phyloP scores from a whole-genome alignment of 169 alveolate species.

The Plasmodium cynomolgi region DNA sequence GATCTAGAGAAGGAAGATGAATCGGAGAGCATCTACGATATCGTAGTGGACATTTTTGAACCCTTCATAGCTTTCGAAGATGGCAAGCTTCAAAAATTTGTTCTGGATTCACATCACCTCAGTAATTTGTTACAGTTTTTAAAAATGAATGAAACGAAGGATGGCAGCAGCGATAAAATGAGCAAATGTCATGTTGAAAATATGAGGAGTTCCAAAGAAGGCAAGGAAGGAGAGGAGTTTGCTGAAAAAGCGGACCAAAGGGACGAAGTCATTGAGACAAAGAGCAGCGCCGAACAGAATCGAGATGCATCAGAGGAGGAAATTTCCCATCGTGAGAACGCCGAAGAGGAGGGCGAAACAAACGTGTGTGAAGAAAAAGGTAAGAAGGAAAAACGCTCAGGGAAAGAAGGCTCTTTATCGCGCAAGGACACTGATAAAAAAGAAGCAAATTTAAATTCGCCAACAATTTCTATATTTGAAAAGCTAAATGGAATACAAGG shows the following conservation, averaged over 20 bases:
- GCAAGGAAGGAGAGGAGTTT: neutral
- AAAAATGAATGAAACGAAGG: conserved; percentile 37
- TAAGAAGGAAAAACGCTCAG: neutral
- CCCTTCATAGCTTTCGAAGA: conserved; percentile 52
- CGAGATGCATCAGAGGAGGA: neutral
- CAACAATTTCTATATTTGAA: conserved; percentile 61
- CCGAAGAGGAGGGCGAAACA: neutral
- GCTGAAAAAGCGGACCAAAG: neutral
- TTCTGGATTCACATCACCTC: conserved; percentile 51
- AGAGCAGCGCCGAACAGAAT: neutral
- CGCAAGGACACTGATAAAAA: conserved; percentile 1
- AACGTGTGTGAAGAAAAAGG: neutral
- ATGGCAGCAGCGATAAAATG: neutral
- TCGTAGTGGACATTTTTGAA: conserved; percentile 66
- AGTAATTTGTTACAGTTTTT: conserved; percentile 41
- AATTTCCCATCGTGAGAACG: neutral
- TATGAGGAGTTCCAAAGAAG: neutral
- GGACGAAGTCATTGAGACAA: neutral
- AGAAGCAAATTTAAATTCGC: neutral
- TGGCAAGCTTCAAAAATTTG: conserved; percentile 51
- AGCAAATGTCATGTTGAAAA: neutral
- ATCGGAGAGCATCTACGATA: conserved; percentile 69
- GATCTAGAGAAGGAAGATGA: conserved; percentile 61
- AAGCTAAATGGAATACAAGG: conserved; percentile 54
- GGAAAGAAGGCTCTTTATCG: neutral